phyloP scores from a whole-genome alignment of 2,329 filamentous ascomycete genomes.

The Fonsecaea erecta region DNA sequence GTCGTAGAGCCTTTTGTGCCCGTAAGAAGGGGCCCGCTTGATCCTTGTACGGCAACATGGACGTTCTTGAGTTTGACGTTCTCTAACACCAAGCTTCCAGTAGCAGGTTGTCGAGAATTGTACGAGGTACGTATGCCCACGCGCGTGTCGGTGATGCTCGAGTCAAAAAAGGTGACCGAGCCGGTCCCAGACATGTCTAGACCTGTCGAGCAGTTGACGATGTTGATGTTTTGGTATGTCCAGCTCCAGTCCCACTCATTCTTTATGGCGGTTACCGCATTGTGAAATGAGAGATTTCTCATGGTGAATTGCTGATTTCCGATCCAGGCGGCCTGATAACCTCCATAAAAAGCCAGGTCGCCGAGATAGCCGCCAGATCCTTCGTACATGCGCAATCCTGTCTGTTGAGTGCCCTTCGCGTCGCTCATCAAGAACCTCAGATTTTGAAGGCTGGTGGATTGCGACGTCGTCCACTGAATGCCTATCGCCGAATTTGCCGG shows the following conservation, averaged over 20 bases:
- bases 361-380: no score
- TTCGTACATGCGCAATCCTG: no score
- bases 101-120: no score
- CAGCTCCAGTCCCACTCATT: background rate
- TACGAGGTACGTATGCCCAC: background rate
- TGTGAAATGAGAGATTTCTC: background rate
- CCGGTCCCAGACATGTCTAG: background rate
- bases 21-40: background rate
- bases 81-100: background rate
- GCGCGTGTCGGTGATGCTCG: background rate
- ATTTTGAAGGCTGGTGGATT: background rate
- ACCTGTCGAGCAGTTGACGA: background rate
- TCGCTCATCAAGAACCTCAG: background rate
- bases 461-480: background rate
- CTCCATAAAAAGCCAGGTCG: background rate
- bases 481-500: background rate
- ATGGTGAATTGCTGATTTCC: slow-evolving; percentile 5
- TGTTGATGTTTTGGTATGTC: background rate
- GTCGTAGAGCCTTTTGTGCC: background rate
- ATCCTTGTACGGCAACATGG: background rate
- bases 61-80: background rate
- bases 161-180: background rate
- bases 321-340: background rate
- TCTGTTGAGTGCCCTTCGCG: no score
- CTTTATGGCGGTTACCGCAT: background rate